Percentiles rank a stretch among this genome's conserved stretches.
phyloP scores from a whole-genome alignment of 345 rosid genomes.

The Conringia planisiliqua region DNA sequence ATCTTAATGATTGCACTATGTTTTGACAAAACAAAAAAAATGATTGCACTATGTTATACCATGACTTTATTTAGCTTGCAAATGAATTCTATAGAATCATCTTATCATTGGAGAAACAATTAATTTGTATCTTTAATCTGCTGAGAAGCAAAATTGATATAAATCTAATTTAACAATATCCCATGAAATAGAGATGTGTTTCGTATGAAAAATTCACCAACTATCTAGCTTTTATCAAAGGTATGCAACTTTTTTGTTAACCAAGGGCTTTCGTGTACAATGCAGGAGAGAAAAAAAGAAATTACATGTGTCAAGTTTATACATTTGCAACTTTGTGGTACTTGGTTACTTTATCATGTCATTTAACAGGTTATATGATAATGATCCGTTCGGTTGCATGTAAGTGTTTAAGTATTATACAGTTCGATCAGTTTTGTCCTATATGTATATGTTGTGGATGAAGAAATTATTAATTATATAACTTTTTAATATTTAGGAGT shows the following conservation, averaged over 20 bases:
- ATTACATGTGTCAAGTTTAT: too few species aligned
- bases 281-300: too few species aligned
- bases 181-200: neutral
- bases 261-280: too few species aligned
- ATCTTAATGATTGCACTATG: too few species aligned
- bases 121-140: neutral
- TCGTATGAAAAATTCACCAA: neutral
- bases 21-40: too few species aligned
- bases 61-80: neutral
- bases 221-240: neutral
- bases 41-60: neutral
- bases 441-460: too few species aligned
- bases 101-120: neutral
- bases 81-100: neutral
- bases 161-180: neutral
- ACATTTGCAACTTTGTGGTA: neutral
- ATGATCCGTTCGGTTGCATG: neutral
- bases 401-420: neutral
- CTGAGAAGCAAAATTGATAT: neutral
- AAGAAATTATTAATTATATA: too few species aligned
- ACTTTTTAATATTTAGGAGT: too few species aligned
- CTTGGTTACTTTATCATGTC: neutral
- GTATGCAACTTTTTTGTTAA: neutral
- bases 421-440: neutral
- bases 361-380: neutral